phyloP scores from a whole-genome alignment of 176 grass and related monocot species.

The Paspalum notatum region DNA sequence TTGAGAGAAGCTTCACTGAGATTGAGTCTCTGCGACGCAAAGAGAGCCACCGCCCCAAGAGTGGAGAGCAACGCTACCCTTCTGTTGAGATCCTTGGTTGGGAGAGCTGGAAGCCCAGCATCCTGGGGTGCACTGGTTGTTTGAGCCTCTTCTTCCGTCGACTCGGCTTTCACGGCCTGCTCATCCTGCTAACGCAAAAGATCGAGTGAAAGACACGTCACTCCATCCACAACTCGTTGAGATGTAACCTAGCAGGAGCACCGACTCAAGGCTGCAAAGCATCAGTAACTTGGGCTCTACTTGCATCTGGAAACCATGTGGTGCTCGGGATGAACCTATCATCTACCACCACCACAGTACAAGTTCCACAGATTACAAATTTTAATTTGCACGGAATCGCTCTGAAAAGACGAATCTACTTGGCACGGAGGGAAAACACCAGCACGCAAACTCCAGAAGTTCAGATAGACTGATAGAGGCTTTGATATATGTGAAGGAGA shows the following conservation, averaged over 20 bases:
- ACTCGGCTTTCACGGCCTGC: slow-evolving; percentile 39
- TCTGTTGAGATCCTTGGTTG: slow-evolving; percentile 81
- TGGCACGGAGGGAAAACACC: neutral
- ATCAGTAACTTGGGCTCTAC: neutral
- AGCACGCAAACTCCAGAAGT: neutral
- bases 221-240: slow-evolving; percentile 2
- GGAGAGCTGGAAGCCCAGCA: slow-evolving; percentile 51
- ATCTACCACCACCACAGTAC: neutral
- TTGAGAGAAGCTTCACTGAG: slow-evolving; percentile 80
- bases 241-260: neutral
- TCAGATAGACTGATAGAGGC: neutral
- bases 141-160: slow-evolving; percentile 45
- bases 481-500: neutral
- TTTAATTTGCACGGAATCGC: neutral
- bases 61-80: slow-evolving; percentile 71
- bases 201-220: neutral
- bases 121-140: slow-evolving; percentile 47
- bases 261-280: neutral
- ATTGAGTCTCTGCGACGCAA: slow-evolving; percentile 74
- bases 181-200: slow-evolving; percentile 58
- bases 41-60: slow-evolving; percentile 65
- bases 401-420: neutral
- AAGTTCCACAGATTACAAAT: neutral
- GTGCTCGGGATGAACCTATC: no score
- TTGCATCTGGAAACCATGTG: no score